These are phyloP conservation scores for Vanderwaltozyma tropicalis DNA, from an alignment of 805 yeast genomes.

Conservation along the genomic window DNA sequence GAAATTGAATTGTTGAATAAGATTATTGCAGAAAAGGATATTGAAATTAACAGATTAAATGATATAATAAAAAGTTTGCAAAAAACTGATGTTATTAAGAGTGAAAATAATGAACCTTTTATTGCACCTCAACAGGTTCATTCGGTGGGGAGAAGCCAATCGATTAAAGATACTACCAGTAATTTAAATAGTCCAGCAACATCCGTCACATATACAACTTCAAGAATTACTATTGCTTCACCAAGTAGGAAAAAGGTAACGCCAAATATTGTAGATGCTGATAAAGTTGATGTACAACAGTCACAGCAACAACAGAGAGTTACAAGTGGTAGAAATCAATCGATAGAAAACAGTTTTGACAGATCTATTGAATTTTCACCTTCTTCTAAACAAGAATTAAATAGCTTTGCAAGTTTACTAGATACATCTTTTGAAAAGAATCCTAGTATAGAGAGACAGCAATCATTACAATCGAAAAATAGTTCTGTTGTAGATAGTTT, in stretches of 20 bases:
- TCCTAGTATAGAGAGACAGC: background rate
- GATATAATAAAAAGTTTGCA: background rate
- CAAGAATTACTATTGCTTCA: constrained; percentile 27
- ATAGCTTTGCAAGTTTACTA: constrained; percentile 19
- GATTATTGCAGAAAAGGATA: background rate
- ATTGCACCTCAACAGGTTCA: too few species aligned
- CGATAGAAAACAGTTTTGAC: background rate
- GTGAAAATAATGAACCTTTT: too few species aligned
- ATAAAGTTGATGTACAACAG: background rate
- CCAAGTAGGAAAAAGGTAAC: constrained; percentile 11
- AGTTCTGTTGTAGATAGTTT: too few species aligned
- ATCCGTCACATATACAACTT: constrained; percentile 28
- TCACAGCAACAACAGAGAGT: background rate
- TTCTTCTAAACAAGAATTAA: constrained; percentile 18
- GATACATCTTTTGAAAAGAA: constrained; percentile 14
- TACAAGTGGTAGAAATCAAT: background rate
- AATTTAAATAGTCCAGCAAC: constrained; percentile 20
- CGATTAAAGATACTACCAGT: background rate
- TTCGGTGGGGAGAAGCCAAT: too few species aligned
- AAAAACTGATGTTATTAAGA: too few species aligned
- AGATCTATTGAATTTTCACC: constrained; percentile 20
- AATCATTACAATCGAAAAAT: too few species aligned
- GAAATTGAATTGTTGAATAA: background rate
- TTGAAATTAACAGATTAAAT: background rate
- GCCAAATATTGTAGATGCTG: constrained; percentile 1